Conservation (phyloP, 495 filamentous ascomycete species). For the Podospora pseudoanserina region DNA sequence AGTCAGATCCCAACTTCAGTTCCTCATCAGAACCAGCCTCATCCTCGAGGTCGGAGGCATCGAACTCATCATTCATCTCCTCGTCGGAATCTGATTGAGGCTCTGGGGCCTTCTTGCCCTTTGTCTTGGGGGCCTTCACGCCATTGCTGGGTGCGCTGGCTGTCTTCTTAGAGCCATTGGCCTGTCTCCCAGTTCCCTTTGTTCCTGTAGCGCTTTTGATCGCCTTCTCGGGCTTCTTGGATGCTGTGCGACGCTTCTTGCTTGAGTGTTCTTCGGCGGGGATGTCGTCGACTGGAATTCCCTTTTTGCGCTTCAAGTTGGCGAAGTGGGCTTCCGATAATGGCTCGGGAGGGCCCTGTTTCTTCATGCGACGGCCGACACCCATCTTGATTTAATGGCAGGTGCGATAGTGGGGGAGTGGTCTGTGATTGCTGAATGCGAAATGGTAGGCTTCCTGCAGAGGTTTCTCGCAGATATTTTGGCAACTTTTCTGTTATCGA, state of each 20-base stretch:
- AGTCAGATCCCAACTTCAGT: constrained; percentile 49
- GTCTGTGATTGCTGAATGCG: background rate
- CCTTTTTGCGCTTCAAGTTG: constrained; percentile 72
- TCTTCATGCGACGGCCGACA: constrained; percentile 84
- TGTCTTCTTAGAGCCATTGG: constrained; percentile 34
- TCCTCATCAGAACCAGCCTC: constrained; percentile 18
- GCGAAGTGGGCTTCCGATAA: constrained; percentile 77
- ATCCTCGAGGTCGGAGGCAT: constrained; percentile 42
- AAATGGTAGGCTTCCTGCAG: background rate
- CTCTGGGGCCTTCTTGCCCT: constrained; percentile 44
- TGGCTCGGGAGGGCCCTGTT: constrained; percentile 82
- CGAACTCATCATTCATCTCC: constrained; percentile 47
- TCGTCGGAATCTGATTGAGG: constrained; percentile 51
- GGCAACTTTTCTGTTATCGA: constrained; percentile 34
- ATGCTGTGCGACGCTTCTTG: constrained; percentile 61
- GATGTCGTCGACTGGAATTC: constrained; percentile 47
- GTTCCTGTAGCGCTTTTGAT: constrained; percentile 39
- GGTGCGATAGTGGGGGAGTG: background rate
- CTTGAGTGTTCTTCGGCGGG: constrained; percentile 43
- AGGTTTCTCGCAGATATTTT: constrained; percentile 19
- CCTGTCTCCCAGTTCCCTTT: constrained; percentile 34
- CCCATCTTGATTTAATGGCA: constrained; percentile 61
- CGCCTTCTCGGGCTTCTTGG: constrained; percentile 45
- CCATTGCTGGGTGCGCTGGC: constrained; percentile 31
- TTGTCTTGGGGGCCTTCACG: constrained; percentile 41